These are phyloP conservation scores for Avicennia marina DNA, from an alignment of 257 asterid genomes.

Conservation along the genomic window DNA sequence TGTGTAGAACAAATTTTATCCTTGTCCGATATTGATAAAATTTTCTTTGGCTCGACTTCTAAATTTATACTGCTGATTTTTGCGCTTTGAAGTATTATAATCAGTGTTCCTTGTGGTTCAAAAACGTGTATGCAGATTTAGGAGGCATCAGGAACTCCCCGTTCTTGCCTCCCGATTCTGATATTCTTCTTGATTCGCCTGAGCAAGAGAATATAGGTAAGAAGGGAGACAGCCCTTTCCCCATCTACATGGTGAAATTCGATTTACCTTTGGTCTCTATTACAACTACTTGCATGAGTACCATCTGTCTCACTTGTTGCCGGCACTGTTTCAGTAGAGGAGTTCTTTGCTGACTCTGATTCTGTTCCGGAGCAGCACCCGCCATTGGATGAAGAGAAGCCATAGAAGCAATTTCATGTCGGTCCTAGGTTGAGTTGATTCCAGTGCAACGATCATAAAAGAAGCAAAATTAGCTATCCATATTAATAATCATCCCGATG, in stretches of 20 bases:
- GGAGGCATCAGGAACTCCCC: constrained; percentile 95
- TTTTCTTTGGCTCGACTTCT: too few relatives aligned
- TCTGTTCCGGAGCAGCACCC: constrained; percentile 64
- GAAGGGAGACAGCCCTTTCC: constrained; percentile 8
- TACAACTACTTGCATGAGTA: background rate
- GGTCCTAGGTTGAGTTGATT: constrained; percentile 30
- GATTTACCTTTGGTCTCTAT: background rate
- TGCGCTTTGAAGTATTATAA: too few relatives aligned
- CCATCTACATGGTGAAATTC: background rate
- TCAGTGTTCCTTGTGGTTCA: constrained; percentile 8
- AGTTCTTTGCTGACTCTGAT: constrained; percentile 89
- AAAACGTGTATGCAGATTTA: constrained; percentile 47
- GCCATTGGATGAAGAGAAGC: constrained; percentile 78
- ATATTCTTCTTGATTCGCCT: constrained; percentile 86
- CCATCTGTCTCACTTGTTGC: background rate
- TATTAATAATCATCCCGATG: constrained; percentile 22
- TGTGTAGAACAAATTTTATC: too few relatives aligned
- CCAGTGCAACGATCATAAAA: constrained; percentile 23
- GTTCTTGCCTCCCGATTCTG: constrained; percentile 92
- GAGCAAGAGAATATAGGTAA: constrained; percentile 88
- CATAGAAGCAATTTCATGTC: constrained; percentile 34
- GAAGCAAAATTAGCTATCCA: constrained; percentile 19
- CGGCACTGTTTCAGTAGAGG: constrained; percentile 63
- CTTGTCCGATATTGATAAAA: too few relatives aligned
- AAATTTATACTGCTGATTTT: too few relatives aligned